Conservation (phyloP, 2,329 filamentous ascomycete species). For the Botryotinia globosa region DNA sequence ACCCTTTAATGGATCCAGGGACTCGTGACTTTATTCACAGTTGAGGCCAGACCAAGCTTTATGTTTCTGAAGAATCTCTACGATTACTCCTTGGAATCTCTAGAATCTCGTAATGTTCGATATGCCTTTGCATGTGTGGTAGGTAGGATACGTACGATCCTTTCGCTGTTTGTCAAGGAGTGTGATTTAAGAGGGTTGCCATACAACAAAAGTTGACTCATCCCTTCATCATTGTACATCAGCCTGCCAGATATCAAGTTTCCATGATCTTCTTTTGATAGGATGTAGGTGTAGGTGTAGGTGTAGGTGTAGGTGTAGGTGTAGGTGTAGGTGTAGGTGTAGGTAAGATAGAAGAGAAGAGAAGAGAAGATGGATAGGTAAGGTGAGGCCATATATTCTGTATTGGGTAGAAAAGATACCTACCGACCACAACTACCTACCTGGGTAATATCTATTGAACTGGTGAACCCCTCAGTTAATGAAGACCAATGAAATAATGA, state of each 20-base stretch:
- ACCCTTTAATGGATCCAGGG: conserved; percentile 5
- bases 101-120: background rate
- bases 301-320: background rate
- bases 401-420: background rate
- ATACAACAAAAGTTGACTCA: conserved; percentile 8
- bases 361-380: background rate
- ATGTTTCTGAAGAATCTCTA: background rate
- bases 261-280: background rate
- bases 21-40: background rate
- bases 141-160: background rate
- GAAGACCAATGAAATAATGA: background rate
- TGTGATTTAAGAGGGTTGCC: background rate
- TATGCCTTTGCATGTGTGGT: background rate
- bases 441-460: background rate
- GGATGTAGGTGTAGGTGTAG: background rate
- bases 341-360: background rate
- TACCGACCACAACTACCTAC: background rate
- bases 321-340: too few relatives aligned
- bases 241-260: background rate
- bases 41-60: conserved; percentile 8
- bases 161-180: background rate
- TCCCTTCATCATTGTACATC: background rate
- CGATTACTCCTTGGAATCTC: background rate
- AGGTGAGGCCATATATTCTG: background rate
- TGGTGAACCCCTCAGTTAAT: conserved; percentile 2